phyloP scores from a whole-genome alignment of 2,329 filamentous ascomycete genomes.

The Fusarium aywerte region DNA sequence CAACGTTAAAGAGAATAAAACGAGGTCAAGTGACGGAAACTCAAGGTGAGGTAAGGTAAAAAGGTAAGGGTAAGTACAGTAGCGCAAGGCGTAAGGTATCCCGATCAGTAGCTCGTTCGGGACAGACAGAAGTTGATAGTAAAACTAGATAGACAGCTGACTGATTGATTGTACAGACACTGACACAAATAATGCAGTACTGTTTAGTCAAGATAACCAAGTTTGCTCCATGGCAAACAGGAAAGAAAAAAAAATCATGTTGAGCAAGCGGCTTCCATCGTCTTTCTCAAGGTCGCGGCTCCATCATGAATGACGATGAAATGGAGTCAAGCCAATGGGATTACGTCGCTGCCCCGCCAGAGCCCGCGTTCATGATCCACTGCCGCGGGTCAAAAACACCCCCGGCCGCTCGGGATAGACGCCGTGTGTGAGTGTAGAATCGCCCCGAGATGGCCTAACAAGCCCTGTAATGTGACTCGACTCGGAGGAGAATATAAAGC shows the following conservation, averaged over 20 bases:
- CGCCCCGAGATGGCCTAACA: constrained; percentile 23
- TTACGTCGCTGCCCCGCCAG: constrained; percentile 29
- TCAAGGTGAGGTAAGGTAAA: constrained; percentile 28
- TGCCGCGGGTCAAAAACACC: constrained; percentile 40
- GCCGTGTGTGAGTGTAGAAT: constrained; percentile 30
- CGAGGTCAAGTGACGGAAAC: constrained; percentile 20
- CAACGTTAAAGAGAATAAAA: constrained; percentile 17
- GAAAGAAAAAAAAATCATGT: constrained; percentile 21
- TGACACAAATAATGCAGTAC: background rate
- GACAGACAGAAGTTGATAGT: constrained; percentile 9
- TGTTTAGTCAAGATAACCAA: constrained; percentile 7
- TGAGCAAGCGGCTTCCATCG: constrained; percentile 44
- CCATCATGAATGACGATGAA: constrained; percentile 46
- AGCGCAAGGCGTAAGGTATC: constrained; percentile 1
- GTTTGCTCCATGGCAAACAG: constrained; percentile 19
- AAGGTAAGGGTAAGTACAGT: constrained; percentile 10
- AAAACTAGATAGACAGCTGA: constrained; percentile 5
- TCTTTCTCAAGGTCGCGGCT: constrained; percentile 42
- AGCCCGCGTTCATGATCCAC: constrained; percentile 42
- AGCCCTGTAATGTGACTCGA: constrained; percentile 17
- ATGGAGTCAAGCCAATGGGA: constrained; percentile 40
- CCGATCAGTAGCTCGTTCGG: constrained; percentile 10
- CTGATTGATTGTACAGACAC: background rate
- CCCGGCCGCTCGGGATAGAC: constrained; percentile 33
- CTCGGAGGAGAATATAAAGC: background rate